These are phyloP conservation scores for Macrophomina phaseolina DNA, from an alignment of 2,329 filamentous ascomycete species.

Conservation along the genomic window DNA sequence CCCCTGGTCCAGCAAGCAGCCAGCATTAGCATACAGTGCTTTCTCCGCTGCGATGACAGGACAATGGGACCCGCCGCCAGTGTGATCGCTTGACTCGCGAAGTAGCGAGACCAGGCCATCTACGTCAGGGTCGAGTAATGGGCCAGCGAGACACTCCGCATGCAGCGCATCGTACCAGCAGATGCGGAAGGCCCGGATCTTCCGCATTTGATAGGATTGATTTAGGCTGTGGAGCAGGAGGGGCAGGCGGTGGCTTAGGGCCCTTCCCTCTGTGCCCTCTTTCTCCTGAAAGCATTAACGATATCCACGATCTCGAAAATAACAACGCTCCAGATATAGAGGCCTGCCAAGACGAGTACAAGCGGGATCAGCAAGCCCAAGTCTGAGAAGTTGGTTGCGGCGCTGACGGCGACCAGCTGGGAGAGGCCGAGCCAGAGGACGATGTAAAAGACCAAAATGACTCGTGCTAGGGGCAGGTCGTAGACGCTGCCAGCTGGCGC, in stretches of 20 bases:
- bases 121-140: too few relatives aligned
- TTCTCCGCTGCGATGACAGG: too few relatives aligned
- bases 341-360: neutral
- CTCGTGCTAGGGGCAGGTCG: neutral
- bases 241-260: neutral
- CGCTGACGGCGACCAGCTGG: conserved; percentile 19
- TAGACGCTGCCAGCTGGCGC: neutral
- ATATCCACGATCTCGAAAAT: neutral
- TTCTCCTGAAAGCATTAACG: conserved; percentile 28
- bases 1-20: too few relatives aligned
- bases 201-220: too few relatives aligned
- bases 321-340: conserved; percentile 18
- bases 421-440: conserved; percentile 5
- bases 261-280: conserved; percentile 29
- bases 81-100: too few relatives aligned
- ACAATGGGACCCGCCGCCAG: too few relatives aligned
- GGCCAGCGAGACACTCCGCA: too few relatives aligned
- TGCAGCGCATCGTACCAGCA: too few relatives aligned
- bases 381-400: conserved; percentile 16
- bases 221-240: too few relatives aligned
- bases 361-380: conserved; percentile 18
- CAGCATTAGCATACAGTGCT: too few relatives aligned
- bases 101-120: too few relatives aligned
- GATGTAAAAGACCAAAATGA: conserved; percentile 13
- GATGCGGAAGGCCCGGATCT: too few relatives aligned